phyloP scores from a whole-genome alignment of 352 stramenopile genomes.

The Phytophthora parvispora region DNA sequence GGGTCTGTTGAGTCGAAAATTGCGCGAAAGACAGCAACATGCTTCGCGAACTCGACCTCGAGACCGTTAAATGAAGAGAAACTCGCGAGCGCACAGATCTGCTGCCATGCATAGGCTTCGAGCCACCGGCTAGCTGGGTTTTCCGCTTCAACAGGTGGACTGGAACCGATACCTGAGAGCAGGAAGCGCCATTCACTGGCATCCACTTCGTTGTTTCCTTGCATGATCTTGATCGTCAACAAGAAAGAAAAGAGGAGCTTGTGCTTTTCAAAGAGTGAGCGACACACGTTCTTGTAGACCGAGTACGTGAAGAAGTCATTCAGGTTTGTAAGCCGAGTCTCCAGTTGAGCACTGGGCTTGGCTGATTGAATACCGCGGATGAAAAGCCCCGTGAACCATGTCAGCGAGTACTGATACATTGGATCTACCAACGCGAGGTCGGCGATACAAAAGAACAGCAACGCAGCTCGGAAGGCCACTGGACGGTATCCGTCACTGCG shows the following conservation, averaged over 20 bases:
- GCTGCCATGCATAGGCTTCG: slow-evolving; percentile 81
- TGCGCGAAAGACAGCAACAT: slow-evolving; percentile 59
- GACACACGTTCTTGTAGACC: slow-evolving; percentile 95
- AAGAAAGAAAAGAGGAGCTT: slow-evolving; percentile 96
- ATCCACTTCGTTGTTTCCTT: slow-evolving; percentile 86
- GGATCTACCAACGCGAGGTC: slow-evolving; percentile 91
- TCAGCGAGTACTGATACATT: slow-evolving; percentile 95
- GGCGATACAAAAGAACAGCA: slow-evolving; percentile 94
- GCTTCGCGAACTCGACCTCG: slow-evolving; percentile 41
- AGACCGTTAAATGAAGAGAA: slow-evolving; percentile 48
- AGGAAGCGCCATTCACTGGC: slow-evolving; percentile 92
- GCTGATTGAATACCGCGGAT: slow-evolving; percentile 89
- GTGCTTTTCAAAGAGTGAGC: slow-evolving; percentile 95
- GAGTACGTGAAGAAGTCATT: slow-evolving; percentile 96
- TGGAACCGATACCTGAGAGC: slow-evolving; percentile 82
- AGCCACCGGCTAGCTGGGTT: slow-evolving; percentile 52
- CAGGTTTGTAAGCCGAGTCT: slow-evolving; percentile 85
- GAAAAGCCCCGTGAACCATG: slow-evolving; percentile 95
- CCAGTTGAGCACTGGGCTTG: slow-evolving; percentile 69
- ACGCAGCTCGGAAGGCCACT: slow-evolving; percentile 88
- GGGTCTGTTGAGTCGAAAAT: slow-evolving; percentile 91
- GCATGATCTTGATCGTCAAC: slow-evolving; percentile 90
- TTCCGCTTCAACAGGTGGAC: slow-evolving; percentile 18
- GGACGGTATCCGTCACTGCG: slow-evolving; percentile 90
- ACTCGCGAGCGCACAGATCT: slow-evolving; percentile 48